These are phyloP conservation scores for Oenanthe sinensis DNA, from an alignment of 129 eudicot species.

Conservation along the genomic window DNA sequence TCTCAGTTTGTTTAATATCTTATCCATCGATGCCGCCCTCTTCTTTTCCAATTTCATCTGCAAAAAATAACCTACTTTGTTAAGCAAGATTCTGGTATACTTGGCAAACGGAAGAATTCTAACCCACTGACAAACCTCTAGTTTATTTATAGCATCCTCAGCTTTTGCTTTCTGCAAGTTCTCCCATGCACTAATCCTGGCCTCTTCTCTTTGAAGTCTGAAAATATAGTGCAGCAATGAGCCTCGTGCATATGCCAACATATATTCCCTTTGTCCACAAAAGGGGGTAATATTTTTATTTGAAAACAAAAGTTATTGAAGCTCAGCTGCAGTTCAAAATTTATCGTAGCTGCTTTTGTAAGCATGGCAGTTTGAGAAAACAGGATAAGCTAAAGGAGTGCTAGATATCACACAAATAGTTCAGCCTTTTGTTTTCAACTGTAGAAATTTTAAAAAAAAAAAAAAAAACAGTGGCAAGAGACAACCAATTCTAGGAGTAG, in stretches of 20 bases:
- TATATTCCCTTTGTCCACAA: background rate
- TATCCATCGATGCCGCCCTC: conserved; percentile 71
- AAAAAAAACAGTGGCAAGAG: background rate
- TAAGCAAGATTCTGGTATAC: background rate
- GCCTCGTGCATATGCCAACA: background rate
- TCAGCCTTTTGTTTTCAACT: background rate
- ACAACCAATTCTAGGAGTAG: background rate
- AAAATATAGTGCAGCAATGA: conserved; percentile 7
- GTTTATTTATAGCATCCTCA: conserved; percentile 73
- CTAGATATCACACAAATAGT: background rate
- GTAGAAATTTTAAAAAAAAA: background rate
- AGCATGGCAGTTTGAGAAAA: background rate
- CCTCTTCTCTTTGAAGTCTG: conserved; percentile 85
- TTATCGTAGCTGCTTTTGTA: background rate
- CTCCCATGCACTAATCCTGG: conserved; percentile 88
- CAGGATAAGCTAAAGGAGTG: background rate
- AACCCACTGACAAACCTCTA: conserved; percentile 50
- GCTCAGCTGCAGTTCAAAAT: background rate
- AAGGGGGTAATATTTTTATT: background rate
- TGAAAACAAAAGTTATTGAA: background rate
- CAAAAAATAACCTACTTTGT: background rate
- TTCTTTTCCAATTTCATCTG: conserved; percentile 90
- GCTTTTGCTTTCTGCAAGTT: conserved; percentile 94
- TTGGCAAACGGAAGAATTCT: background rate
- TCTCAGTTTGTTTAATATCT: conserved; percentile 66